Evolutionary conservation across 2,329 filamentous ascomycete genomes (phyloP).

Genomic region (Sporothrix brunneoviolacea): DNA sequence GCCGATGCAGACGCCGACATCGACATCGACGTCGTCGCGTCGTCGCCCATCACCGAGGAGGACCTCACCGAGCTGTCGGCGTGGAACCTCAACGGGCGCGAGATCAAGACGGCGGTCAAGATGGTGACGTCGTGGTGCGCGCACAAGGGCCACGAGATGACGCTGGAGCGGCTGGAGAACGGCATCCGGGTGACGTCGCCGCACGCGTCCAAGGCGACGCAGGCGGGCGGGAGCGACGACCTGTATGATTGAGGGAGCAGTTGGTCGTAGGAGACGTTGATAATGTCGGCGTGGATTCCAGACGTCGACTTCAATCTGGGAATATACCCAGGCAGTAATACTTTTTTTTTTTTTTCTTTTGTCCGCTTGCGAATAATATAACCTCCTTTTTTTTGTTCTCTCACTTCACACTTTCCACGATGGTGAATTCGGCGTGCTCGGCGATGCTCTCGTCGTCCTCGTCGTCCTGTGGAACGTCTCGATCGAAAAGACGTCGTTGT

Average conservation of each 20-base stretch:
- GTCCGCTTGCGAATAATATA: neutral
- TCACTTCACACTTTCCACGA: conserved; percentile 11
- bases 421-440: conserved; percentile 7
- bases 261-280: neutral
- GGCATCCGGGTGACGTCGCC: conserved; percentile 41
- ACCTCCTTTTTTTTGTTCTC: neutral
- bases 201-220: conserved; percentile 29
- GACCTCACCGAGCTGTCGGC: conserved; percentile 33
- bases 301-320: neutral
- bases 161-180: conserved; percentile 35
- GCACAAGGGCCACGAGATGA: conserved; percentile 37
- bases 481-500: conserved; percentile 2
- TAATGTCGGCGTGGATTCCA: neutral
- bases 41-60: conserved; percentile 23
- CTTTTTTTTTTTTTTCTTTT: neutral
- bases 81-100: conserved; percentile 38
- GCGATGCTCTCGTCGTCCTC: neutral
- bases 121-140: conserved; percentile 40
- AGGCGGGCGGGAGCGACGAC: conserved; percentile 3
- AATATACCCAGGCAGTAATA: neutral
- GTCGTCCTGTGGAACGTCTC: no score
- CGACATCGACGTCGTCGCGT: neutral
- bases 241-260: conserved; percentile 10
- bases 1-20: neutral
- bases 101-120: conserved; percentile 43